Conservation (phyloP, 73 alveolate species). For the Effrenium voratum region DNA sequence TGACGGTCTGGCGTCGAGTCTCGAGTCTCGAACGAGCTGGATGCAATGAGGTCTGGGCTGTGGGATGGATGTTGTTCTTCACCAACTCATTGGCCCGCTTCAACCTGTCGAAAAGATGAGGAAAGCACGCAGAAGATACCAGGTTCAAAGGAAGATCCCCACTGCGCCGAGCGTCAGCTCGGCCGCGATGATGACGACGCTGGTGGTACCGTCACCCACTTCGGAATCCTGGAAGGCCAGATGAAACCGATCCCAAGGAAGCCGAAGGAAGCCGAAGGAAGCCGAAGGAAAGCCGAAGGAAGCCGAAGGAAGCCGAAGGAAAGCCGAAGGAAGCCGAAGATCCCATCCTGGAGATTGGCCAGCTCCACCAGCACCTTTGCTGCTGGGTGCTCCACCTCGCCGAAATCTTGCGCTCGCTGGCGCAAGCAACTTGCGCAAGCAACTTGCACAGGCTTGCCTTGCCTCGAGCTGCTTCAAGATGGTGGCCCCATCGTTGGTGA, state of each 20-base stretch:
- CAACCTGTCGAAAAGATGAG: slow-evolving; percentile 61
- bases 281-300: too few relatives aligned
- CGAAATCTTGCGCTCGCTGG: background rate
- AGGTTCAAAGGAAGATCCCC: background rate
- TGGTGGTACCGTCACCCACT: slow-evolving; percentile 99
- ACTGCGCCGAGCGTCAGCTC: slow-evolving; percentile 95
- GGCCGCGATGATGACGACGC: slow-evolving; percentile 99
- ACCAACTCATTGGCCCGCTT: slow-evolving; percentile 99
- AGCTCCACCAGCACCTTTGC: slow-evolving; percentile 99
- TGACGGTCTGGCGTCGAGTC: slow-evolving; percentile 95
- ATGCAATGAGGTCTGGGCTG: slow-evolving; percentile 65
- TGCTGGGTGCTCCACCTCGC: slow-evolving; percentile 99
- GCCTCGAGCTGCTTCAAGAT: slow-evolving; percentile 97
- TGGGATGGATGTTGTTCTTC: slow-evolving; percentile 99
- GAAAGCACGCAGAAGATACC: background rate
- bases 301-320: too few relatives aligned
- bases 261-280: too few relatives aligned
- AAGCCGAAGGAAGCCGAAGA: too few relatives aligned
- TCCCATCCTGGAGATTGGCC: slow-evolving; percentile 99
- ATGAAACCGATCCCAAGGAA: background rate
- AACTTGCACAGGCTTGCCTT: background rate
- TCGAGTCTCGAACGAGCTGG: background rate
- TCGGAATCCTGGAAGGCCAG: slow-evolving; percentile 72
- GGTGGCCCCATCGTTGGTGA: slow-evolving; percentile 99
- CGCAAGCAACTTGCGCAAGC: background rate